A percentile compares a stretch with the other conserved stretches of the same genome.
Evolutionary conservation across 2,329 filamentous ascomycete species (phyloP).

Genomic region (Ascochyta lentis): DNA sequence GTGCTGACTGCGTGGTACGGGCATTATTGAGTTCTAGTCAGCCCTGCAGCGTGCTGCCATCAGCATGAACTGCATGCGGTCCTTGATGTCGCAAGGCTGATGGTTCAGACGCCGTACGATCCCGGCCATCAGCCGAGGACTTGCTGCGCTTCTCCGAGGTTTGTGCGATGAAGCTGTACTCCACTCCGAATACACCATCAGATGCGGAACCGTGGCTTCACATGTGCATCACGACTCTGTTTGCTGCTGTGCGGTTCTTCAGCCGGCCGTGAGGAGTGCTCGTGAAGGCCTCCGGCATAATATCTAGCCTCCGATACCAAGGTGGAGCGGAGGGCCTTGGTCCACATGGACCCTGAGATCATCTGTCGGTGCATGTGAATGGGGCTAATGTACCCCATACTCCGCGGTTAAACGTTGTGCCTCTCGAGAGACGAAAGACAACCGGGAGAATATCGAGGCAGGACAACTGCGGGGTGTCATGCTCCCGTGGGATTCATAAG

Average conservation of each 20-base stretch:
- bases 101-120: slow-evolving; percentile 4
- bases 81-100: slow-evolving; percentile 8
- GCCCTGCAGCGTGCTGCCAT: slow-evolving; percentile 34
- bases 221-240: neutral
- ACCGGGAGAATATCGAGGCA: slow-evolving; percentile 14
- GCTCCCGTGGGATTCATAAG: slow-evolving; percentile 22
- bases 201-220: slow-evolving; percentile 10
- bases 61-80: slow-evolving; percentile 13
- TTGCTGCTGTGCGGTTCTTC: neutral
- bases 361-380: slow-evolving; percentile 31
- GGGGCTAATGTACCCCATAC: slow-evolving; percentile 46
- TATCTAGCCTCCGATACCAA: slow-evolving; percentile 21
- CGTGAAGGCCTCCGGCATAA: slow-evolving; percentile 19
- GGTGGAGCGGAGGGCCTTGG: slow-evolving; percentile 20
- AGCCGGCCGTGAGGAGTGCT: slow-evolving; percentile 20
- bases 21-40: slow-evolving; percentile 37
- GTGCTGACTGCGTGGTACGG: slow-evolving; percentile 41
- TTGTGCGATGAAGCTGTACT: slow-evolving; percentile 4
- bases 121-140: slow-evolving; percentile 6
- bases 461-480: slow-evolving; percentile 8
- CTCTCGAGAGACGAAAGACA: slow-evolving; percentile 11
- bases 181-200: neutral
- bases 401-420: slow-evolving; percentile 29
- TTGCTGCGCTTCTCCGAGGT: neutral
- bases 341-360: slow-evolving; percentile 38